A percentile compares a stretch with the other conserved stretches of the same genome.
Evolutionary conservation across 192 early-diverging fungal species (phyloP).

Genomic region (Chytriomyces confervae): DNA sequence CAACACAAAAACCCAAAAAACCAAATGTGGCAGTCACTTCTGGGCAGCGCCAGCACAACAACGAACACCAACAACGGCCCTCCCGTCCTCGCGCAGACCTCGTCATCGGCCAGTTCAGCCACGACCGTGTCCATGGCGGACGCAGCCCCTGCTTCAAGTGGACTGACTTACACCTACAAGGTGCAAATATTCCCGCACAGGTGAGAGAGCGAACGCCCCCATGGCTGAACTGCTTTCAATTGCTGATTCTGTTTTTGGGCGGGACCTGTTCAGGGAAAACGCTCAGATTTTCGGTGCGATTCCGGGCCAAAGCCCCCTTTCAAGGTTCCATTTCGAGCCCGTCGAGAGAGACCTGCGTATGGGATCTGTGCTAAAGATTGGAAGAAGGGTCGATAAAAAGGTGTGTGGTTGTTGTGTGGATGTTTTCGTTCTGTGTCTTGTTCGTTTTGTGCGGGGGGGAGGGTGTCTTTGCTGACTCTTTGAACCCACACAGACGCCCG

Average conservation of each 20-base stretch:
- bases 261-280: conserved; percentile 4
- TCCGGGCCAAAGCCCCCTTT: neutral
- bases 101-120: neutral
- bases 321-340: conserved; percentile 46
- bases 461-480: neutral
- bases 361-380: conserved; percentile 47
- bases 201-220: neutral
- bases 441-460: neutral
- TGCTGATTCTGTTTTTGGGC: neutral
- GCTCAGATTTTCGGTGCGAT: conserved; percentile 21
- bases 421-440: neutral
- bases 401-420: conserved; percentile 1
- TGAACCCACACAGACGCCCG: neutral
- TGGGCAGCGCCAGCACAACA: neutral
- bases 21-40: neutral
- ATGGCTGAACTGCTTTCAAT: neutral
- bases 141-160: neutral
- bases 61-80: neutral
- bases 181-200: neutral
- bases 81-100: conserved; percentile 8
- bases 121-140: conserved; percentile 10
- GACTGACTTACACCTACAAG: neutral
- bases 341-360: conserved; percentile 44
- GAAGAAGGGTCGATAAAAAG: conserved; percentile 51
- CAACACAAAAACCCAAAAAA: too few species aligned